Conservation (phyloP, 495 filamentous ascomycete species). For the Aspergillus sparsus region DNA sequence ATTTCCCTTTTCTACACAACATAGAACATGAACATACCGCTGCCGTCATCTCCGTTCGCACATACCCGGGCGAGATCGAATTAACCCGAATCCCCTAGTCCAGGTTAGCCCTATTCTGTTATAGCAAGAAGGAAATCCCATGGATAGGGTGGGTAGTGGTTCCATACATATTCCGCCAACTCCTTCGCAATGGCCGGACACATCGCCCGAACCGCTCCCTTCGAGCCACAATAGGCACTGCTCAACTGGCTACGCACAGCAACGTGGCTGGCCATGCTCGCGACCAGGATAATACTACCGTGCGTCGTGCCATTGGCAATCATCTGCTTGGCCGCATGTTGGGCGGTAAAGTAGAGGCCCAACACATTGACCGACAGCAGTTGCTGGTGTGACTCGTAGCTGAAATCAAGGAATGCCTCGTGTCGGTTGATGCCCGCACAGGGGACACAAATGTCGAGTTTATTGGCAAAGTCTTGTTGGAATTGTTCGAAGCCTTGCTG, state of each 20-base stretch:
- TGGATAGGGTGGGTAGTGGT: background rate
- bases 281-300: constrained; percentile 49
- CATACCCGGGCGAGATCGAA: constrained; percentile 48
- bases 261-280: constrained; percentile 51
- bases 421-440: constrained; percentile 45
- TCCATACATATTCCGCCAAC: constrained; percentile 38
- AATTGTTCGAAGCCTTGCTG: constrained; percentile 52
- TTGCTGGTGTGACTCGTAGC: constrained; percentile 44
- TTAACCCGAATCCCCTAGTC: constrained; percentile 45
- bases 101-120: background rate
- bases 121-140: background rate
- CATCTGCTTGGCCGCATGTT: constrained; percentile 50
- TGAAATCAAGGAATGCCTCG: constrained; percentile 41
- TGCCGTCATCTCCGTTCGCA: constrained; percentile 46
- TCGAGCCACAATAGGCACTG: constrained; percentile 74
- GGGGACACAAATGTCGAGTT: constrained; percentile 44
- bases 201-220: constrained; percentile 62
- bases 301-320: constrained; percentile 47
- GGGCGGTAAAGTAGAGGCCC: constrained; percentile 45
- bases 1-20: background rate
- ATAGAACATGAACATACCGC: constrained; percentile 51
- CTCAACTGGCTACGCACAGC: constrained; percentile 70
- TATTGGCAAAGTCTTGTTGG: constrained; percentile 41
- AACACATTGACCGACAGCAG: constrained; percentile 41
- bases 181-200: constrained; percentile 71